Evolutionary conservation across 768 basidiomycete species (phyloP), one percentile per base, ranked within the genome.

Genomic region (Grammothele lineata): DNA sequence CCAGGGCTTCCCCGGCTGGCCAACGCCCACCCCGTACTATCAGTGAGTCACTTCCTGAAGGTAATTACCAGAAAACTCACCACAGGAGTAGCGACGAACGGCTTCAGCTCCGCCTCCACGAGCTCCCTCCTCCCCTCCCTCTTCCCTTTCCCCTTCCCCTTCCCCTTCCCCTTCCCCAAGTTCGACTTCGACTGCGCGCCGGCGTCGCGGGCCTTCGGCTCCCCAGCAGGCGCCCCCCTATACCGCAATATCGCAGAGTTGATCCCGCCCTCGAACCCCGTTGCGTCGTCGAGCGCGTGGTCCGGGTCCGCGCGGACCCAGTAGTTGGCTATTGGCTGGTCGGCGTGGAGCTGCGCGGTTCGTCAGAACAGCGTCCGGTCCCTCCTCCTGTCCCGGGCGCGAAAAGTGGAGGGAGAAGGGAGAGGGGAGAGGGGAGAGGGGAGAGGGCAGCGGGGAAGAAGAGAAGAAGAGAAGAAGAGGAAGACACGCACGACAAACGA

Each of bases 231-330:
- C 11, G 72, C 71, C 7, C 65, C 65, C 2, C 39, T 25, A 54
- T 74, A 74, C n/a, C 68, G 55, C 26, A 74, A 51, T 40, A 74
- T 67, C 4, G 72, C 73, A 21, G 64, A 62, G 54, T 68, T 72
- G 25, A 61, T 48, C 12, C 66, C 67, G 21, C 57, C 61, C 10
- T 10, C 37, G 8, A 19, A 9, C 48, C 54, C 11, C 48, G 60
- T 10, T 19, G 44, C 57, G 56, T 33, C 61, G 62, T 37, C 62
- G 23, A 19, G 19, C n/a, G 22, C 17, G 9, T 9, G 9, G 14
- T 19, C 26, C 3, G 71, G 66, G 14, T 60, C 26, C 3, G 55
- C 43, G 25, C 55, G 55, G 25, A 55, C 46, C 59, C 48, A 62
- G 41, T 47, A 43, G 33, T 63, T 54, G 37, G 8, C 15, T 48